Evolutionary conservation across 2,329 filamentous ascomycete genomes (phyloP).

Genomic region (Xylaria sp.): DNA sequence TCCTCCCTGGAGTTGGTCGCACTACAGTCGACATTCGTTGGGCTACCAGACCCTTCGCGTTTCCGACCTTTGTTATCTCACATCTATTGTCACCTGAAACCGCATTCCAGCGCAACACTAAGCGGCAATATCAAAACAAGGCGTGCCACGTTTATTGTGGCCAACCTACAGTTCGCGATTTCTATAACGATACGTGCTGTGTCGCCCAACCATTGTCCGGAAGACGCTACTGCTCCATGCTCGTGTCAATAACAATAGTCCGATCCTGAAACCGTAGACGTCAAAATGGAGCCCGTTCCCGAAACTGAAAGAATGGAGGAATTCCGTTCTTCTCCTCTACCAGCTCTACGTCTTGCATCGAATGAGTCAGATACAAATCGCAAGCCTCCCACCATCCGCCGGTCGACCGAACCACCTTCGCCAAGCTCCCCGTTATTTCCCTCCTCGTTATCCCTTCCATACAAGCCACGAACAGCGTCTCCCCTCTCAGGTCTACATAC

Average conservation of each 20-base stretch:
- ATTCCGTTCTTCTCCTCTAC: slow-evolving; percentile 68
- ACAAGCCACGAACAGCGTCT: slow-evolving; percentile 70
- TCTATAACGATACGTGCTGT: slow-evolving; percentile 13
- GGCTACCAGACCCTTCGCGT: slow-evolving; percentile 28
- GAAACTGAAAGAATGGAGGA: slow-evolving; percentile 75
- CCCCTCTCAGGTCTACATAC: slow-evolving; percentile 67
- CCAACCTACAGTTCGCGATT: slow-evolving; percentile 13
- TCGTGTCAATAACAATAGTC: slow-evolving; percentile 4
- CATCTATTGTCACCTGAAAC: slow-evolving; percentile 38
- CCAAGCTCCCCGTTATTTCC: slow-evolving; percentile 63
- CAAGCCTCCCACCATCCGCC: slow-evolving; percentile 65
- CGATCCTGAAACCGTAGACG: not conserved
- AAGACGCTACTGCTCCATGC: slow-evolving; percentile 3
- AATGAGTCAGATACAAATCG: slow-evolving; percentile 56
- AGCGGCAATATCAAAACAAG: slow-evolving; percentile 33
- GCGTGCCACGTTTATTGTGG: slow-evolving; percentile 28
- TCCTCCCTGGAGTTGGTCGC: slow-evolving; percentile 20
- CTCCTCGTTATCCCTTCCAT: slow-evolving; percentile 59
- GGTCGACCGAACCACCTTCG: slow-evolving; percentile 68
- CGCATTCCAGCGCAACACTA: slow-evolving; percentile 41
- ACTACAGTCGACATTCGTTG: slow-evolving; percentile 34
- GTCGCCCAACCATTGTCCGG: slow-evolving; percentile 13
- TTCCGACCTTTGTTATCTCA: slow-evolving; percentile 5
- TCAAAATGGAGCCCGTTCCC: slow-evolving; percentile 72
- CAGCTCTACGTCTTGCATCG: slow-evolving; percentile 57